Evolutionary conservation across 116 monocot genomes (phyloP).

Genomic region (Papilionanthe hybrid): DNA sequence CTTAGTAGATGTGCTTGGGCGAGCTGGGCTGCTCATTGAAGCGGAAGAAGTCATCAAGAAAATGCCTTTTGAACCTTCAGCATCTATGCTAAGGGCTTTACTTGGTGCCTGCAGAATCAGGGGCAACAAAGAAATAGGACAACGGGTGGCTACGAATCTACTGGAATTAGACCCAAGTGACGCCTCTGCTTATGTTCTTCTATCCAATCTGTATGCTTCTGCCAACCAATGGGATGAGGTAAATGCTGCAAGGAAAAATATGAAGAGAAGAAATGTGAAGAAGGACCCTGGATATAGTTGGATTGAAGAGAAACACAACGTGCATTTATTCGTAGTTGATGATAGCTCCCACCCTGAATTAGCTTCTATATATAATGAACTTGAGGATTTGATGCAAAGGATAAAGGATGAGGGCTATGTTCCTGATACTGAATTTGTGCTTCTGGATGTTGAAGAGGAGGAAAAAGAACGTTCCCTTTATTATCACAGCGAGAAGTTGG

Average conservation of each 20-base stretch:
- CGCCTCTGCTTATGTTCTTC: conserved; percentile 73
- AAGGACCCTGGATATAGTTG: conserved; percentile 80
- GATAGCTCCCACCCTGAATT: conserved; percentile 39
- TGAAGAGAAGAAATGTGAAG: conserved; percentile 50
- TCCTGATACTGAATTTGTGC: conserved; percentile 32
- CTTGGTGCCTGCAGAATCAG: conserved; percentile 63
- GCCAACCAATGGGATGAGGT: conserved; percentile 45
- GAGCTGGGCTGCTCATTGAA: conserved; percentile 46
- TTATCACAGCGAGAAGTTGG: conserved; percentile 42
- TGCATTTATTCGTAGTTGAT: conserved; percentile 37
- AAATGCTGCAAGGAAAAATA: conserved; percentile 33
- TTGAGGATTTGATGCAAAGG: conserved; percentile 32
- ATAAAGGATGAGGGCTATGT: conserved; percentile 45
- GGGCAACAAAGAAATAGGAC: conserved; percentile 44
- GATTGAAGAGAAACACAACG: conserved; percentile 49
- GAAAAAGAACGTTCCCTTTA: conserved; percentile 34
- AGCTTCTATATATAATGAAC: conserved; percentile 22
- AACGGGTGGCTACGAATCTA: conserved; percentile 36
- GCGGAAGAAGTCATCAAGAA: conserved; percentile 54
- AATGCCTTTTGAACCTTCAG: conserved; percentile 57
- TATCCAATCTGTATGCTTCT: conserved; percentile 63
- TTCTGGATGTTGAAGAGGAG: conserved; percentile 43
- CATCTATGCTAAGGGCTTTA: conserved; percentile 48
- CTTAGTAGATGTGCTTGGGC: conserved; percentile 61
- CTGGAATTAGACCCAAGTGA: conserved; percentile 47